A percentile compares a stretch with the other conserved stretches of the same genome.
Evolutionary conservation across 1,284 basidiomycete species (phyloP).

Genomic region (Cystobasidium sp.): DNA sequence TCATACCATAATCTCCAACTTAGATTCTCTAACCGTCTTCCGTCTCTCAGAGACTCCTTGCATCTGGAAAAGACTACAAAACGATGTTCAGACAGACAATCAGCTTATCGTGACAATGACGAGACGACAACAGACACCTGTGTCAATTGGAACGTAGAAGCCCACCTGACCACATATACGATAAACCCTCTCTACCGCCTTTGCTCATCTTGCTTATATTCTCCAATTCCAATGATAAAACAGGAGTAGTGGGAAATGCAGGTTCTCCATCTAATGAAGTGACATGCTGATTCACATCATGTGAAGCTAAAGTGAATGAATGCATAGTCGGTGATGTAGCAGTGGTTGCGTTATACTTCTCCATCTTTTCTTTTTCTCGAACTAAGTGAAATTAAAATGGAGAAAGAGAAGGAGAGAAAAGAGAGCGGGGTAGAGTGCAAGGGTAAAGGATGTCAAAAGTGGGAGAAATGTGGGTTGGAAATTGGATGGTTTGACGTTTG

Average conservation of each 20-base stretch:
- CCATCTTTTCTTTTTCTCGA: too few species aligned
- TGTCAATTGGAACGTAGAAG: too few species aligned
- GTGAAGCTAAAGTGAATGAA: too few species aligned
- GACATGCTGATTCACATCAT: too few species aligned
- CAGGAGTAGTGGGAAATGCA: conserved; percentile 20
- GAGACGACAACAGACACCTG: background rate
- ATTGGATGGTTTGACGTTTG: too few species aligned
- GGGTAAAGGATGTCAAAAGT: too few species aligned
- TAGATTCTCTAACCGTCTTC: conserved; percentile 77
- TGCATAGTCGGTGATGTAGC: too few species aligned
- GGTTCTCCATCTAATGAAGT: conserved; percentile 20
- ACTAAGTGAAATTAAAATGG: too few species aligned
- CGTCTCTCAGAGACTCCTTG: conserved; percentile 75
- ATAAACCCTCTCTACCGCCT: conserved; percentile 23
- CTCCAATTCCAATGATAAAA: conserved; percentile 15
- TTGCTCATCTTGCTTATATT: conserved; percentile 27
- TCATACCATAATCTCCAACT: conserved; percentile 80
- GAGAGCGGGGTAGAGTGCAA: too few species aligned
- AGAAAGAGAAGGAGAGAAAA: too few species aligned
- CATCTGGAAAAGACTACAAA: conserved; percentile 77
- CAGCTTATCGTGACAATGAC: background rate
- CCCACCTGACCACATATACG: conserved; percentile 35
- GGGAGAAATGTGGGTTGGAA: too few species aligned
- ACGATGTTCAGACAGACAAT: background rate
- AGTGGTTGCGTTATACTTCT: too few species aligned